Evolutionary conservation across 139 green algal genomes (phyloP).

Genomic region (Mesostigma viride): DNA sequence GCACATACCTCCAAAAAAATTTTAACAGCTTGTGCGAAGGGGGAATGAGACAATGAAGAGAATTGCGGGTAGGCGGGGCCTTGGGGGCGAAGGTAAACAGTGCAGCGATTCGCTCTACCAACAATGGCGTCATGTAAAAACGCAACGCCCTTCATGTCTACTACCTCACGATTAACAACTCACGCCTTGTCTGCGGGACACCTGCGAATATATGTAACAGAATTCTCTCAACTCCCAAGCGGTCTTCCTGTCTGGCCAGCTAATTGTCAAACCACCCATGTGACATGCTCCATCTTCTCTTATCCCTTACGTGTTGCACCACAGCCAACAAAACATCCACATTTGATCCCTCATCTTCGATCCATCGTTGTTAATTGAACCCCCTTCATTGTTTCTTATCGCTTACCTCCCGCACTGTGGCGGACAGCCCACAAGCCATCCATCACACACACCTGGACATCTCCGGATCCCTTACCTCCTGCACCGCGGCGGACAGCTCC

Average conservation of each 20-base stretch:
- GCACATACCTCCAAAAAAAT: no score
- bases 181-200: neutral
- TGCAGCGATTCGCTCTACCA: neutral
- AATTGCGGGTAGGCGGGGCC: neutral
- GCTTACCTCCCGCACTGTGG: no score
- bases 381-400: no score
- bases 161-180: neutral
- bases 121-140: neutral
- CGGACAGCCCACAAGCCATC: neutral
- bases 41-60: neutral
- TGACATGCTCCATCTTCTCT: neutral
- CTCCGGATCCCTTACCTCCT: neutral
- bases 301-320: neutral
- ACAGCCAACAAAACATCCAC: neutral
- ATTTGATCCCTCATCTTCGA: neutral
- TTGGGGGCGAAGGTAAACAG: neutral
- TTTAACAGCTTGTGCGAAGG: no score
- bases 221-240: neutral
- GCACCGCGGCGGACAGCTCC: slow-evolving; percentile 22
- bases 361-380: neutral
- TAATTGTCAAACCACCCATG: neutral
- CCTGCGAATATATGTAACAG: neutral
- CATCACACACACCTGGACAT: neutral
- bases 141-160: neutral
- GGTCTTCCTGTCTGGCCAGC: neutral